Evolutionary conservation across 345 rosid genomes (phyloP).

Genomic region (Salix dunnii): DNA sequence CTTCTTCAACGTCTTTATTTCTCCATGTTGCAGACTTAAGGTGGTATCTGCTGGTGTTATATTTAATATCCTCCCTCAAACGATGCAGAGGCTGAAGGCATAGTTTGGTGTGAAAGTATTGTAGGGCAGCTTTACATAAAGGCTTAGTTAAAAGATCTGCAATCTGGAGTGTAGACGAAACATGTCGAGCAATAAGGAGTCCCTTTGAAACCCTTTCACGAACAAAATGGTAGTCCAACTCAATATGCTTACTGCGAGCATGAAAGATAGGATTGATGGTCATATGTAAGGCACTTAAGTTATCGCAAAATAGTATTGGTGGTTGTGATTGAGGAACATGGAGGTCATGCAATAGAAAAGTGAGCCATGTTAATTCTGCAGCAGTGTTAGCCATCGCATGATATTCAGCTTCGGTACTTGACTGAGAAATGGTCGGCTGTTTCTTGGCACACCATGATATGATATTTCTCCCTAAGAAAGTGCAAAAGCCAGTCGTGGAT

Average conservation of each 20-base stretch:
- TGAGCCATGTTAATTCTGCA: too few species aligned
- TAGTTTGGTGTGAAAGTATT: background rate
- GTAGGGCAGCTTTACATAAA: background rate
- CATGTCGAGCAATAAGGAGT: background rate
- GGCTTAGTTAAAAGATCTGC: background rate
- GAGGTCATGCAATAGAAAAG: too few species aligned
- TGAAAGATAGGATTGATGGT: too few species aligned
- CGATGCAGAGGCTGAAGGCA: background rate
- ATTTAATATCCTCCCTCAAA: background rate
- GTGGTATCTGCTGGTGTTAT: background rate
- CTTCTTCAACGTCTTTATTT: too few species aligned
- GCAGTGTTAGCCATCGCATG: background rate
- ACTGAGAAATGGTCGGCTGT: background rate
- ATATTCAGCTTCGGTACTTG: background rate
- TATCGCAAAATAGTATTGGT: too few species aligned
- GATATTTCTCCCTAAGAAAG: background rate
- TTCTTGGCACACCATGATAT: background rate
- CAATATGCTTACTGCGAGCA: too few species aligned
- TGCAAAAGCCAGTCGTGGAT: background rate
- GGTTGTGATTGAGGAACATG: too few species aligned
- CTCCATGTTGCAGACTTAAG: background rate
- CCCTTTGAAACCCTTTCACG: background rate
- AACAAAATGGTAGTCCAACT: too few species aligned
- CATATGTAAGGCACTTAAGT: too few species aligned
- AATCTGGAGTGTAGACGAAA: background rate